Conservation (phyloP, 257 asterid genomes). For the Solanum ahanhuiri region DNA sequence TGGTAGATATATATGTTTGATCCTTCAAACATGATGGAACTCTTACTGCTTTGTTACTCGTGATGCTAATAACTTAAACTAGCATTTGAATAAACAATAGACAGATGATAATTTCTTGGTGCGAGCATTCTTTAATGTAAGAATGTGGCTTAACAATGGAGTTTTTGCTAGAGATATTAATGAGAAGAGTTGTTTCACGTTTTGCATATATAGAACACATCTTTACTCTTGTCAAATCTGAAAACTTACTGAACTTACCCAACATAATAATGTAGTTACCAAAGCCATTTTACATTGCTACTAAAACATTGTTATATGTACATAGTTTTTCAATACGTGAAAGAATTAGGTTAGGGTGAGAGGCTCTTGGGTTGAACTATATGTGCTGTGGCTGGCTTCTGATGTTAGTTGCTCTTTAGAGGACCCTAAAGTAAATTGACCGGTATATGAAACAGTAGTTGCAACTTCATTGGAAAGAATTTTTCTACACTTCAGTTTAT, state of each 20-base stretch:
- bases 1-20: neutral
- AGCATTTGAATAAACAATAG: neutral
- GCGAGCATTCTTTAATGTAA: neutral
- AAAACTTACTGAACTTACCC: neutral
- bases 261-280: neutral
- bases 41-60: neutral
- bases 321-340: neutral
- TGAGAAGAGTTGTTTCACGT: neutral
- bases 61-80: neutral
- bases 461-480: neutral
- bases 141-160: neutral
- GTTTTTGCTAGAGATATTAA: neutral
- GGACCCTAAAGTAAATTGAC: neutral
- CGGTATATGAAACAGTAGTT: neutral
- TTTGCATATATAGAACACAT: neutral
- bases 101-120: neutral
- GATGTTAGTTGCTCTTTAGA: neutral
- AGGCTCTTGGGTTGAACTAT: neutral
- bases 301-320: neutral
- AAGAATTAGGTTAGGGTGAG: neutral
- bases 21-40: neutral
- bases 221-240: neutral
- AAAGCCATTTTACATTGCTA: neutral
- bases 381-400: neutral
- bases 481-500: neutral